These are phyloP conservation scores for Goffeauzyma gilvescens DNA, from an alignment of 768 basidiomycete genomes.

Conservation along the genomic window DNA sequence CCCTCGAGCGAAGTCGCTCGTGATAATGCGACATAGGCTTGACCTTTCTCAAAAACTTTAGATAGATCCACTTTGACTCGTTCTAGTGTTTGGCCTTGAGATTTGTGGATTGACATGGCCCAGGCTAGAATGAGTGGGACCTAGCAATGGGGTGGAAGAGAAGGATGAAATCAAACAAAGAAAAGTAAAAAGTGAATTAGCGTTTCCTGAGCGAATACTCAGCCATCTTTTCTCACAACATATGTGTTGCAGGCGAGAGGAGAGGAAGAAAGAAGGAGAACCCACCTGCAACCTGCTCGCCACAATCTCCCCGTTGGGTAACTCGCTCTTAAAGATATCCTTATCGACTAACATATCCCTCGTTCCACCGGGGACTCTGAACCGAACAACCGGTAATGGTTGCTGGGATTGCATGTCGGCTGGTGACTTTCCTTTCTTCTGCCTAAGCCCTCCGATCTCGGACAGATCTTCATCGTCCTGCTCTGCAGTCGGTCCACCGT, in stretches of 20 bases:
- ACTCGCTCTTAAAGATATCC: conserved; percentile 69
- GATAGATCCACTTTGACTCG: conserved; percentile 18
- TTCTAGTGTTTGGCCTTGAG: conserved; percentile 18
- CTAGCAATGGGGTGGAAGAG: no score
- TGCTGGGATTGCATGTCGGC: conserved; percentile 13
- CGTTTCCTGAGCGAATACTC: no score
- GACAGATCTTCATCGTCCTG: conserved; percentile 16
- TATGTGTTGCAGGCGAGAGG: no score
- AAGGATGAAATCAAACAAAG: no score
- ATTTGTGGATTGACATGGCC: conserved; percentile 20
- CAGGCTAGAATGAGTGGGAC: conserved; percentile 17
- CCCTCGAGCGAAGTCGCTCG: conserved; percentile 17
- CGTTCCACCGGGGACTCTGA: conserved; percentile 42
- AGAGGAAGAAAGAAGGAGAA: conserved; percentile 1
- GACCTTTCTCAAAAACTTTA: conserved; percentile 19
- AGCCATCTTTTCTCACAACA: no score
- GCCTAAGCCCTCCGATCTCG: no score
- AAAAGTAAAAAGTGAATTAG: no score
- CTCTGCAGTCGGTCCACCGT: conserved; percentile 20
- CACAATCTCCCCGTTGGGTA: conserved; percentile 69
- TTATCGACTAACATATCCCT: conserved; percentile 42
- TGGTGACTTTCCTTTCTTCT: conserved; percentile 12
- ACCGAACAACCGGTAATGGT: conserved; percentile 57
- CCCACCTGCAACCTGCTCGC: conserved; percentile 59
- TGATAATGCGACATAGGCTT: conserved; percentile 37